Conservation (phyloP, 75 land plant species). For the Pinus taeda region DNA sequence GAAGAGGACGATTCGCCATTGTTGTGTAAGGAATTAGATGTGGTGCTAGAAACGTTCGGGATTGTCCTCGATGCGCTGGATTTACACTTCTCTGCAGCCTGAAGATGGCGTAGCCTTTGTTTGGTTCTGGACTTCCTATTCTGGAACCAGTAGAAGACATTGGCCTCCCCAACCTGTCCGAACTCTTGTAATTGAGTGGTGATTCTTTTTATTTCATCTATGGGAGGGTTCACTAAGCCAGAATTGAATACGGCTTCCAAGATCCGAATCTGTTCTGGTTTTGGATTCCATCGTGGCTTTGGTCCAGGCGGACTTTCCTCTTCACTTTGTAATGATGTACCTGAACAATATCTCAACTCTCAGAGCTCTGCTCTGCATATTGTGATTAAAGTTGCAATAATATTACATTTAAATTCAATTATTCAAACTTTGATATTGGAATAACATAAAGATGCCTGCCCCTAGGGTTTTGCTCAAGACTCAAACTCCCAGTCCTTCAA, state of each 20-base stretch:
- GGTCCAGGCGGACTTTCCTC: background rate
- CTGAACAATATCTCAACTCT: no score
- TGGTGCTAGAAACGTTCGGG: background rate
- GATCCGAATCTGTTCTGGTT: constrained; percentile 3
- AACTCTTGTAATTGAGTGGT: background rate
- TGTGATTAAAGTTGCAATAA: no score
- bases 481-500: no score
- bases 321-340: no score
- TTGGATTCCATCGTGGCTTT: constrained; percentile 20
- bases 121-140: constrained; percentile 54
- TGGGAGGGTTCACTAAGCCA: constrained; percentile 2
- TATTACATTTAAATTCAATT: no score
- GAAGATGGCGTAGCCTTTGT: constrained; percentile 52
- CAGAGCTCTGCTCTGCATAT: no score
- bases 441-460: no score
- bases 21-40: background rate
- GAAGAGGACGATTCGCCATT: background rate
- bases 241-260: constrained; percentile 1
- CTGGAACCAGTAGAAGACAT: constrained; percentile 36
- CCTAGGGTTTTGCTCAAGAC: no score
- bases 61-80: background rate
- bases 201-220: background rate
- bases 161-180: constrained; percentile 20
- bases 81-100: constrained; percentile 12
- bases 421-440: no score